Evolutionary conservation across 177 flowering plant genomes (phyloP), one percentile per base, ranked within the genome.

Genomic region (Telopea speciosissima): DNA sequence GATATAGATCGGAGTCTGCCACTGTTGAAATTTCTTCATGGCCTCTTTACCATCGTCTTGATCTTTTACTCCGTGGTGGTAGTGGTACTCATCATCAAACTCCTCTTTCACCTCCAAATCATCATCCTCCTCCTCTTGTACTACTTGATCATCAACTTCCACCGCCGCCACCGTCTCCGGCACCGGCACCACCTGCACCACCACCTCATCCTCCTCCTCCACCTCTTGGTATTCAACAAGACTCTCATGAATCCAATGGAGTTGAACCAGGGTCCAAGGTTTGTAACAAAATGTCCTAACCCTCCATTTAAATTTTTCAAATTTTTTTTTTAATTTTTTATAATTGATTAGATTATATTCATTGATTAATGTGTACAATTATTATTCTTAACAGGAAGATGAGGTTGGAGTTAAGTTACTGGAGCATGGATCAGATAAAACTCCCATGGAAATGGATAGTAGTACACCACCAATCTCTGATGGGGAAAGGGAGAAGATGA

Each of bases 1-100:
- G 97, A 75, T 94, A 92, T 68, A 77, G 98, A 10, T 85, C 92
- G 0, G 97, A 92, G 82, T 88, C 96, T 0, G 83, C 87, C 17
- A 72, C 84, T 0, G 75, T 83, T 0, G 90, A 82, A 26, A 69
- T 80, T 16, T 89, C 98, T 0, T 82, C 94, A 0, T 94, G 98
- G 98, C 97, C 96, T 59, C 78, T 92, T 11, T 92, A 82, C 71
- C 76, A 81, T 2, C 85, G 93, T 1, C 91, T 94, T 24, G 90
- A 92, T 77, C 85, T 77, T 52, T 73, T 92, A 65, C 83, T 94
- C 1, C 89, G 96, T 13, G 92, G 95, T 24, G 75, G 70, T n/a
- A 64, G 76, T 72, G n/a, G n/a, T n/a, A n/a, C n/a, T n/a, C n/a
- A n/a, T n/a, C n/a, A n/a, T 36, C 70, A 26, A 70, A 72, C 65